Percentiles rank a stretch among this genome's conserved stretches.
These are phyloP conservation scores for Cupressus sempervirens DNA, from an alignment of 75 land plant genomes.

Conservation along the genomic window DNA sequence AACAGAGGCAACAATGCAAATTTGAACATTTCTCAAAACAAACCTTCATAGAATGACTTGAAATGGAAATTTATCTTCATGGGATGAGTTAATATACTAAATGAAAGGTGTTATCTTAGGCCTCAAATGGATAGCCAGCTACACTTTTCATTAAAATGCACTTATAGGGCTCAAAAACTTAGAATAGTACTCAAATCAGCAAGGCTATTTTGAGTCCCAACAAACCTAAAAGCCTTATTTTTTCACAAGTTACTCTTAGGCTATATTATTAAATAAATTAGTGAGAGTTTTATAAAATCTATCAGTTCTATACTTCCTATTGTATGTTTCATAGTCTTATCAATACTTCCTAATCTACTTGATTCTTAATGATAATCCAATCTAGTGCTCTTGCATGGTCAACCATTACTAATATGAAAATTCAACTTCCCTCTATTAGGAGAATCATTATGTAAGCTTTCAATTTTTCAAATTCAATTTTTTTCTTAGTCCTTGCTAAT, in stretches of 20 bases:
- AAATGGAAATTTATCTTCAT: too few species aligned
- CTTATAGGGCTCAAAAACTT: too few species aligned
- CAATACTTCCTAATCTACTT: not conserved
- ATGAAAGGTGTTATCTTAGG: too few species aligned
- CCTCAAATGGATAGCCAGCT: too few species aligned
- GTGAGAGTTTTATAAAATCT: not conserved
- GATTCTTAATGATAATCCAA: not conserved
- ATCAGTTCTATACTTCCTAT: not conserved
- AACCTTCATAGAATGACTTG: too few species aligned
- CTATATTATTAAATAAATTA: not conserved
- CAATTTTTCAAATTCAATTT: too few species aligned
- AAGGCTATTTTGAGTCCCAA: too few species aligned
- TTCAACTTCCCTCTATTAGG: not conserved
- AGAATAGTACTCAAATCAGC: too few species aligned
- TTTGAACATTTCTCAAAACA: too few species aligned
- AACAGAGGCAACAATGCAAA: too few species aligned
- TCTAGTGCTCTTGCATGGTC: not conserved
- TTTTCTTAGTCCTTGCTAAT: not conserved
- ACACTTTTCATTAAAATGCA: too few species aligned
- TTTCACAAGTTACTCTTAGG: not conserved
- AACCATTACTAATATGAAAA: not conserved
- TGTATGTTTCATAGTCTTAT: not conserved
- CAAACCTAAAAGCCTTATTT: not conserved
- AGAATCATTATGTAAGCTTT: not conserved
- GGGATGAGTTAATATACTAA: too few species aligned